Evolutionary conservation across 2,329 filamentous ascomycete species (phyloP).

Genomic region (Aspergillus amoenus): DNA sequence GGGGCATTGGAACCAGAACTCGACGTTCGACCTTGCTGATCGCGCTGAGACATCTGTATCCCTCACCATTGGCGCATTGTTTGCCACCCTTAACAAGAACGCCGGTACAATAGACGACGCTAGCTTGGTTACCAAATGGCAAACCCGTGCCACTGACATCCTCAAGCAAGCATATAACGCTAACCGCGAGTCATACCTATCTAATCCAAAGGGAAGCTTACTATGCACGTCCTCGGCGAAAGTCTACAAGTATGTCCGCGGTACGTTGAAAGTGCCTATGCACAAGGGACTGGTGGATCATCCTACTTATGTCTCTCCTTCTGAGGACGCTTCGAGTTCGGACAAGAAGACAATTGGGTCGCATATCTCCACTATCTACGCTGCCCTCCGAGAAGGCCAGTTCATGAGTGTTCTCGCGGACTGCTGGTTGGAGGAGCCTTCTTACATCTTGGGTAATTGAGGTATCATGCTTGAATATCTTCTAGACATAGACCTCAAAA

Average conservation of each 20-base stretch:
- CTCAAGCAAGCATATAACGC: constrained; percentile 12
- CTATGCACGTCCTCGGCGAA: constrained; percentile 31
- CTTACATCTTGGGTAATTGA: not conserved
- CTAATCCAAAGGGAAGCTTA: constrained; percentile 11
- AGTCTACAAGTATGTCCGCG: constrained; percentile 39
- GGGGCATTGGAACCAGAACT: constrained; percentile 16
- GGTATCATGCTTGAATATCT: not conserved
- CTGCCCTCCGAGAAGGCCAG: constrained; percentile 22
- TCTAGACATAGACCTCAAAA: not conserved
- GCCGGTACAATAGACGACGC: not conserved
- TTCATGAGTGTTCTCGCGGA: constrained; percentile 1
- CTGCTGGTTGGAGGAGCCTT: not conserved
- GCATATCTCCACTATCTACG: constrained; percentile 26
- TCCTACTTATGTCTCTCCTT: constrained; percentile 15
- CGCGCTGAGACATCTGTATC: constrained; percentile 11
- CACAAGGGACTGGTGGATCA: constrained; percentile 33
- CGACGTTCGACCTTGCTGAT: constrained; percentile 12
- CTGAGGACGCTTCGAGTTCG: not conserved
- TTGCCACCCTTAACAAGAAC: not conserved
- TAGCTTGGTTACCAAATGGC: constrained; percentile 4
- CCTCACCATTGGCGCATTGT: constrained; percentile 3
- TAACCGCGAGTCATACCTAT: constrained; percentile 18
- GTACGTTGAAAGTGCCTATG: constrained; percentile 33
- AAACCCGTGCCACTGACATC: not conserved
- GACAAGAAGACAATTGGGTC: constrained; percentile 23